phyloP scores from a whole-genome alignment of 1,139 yeast species.

The Geotrichum citri-aurantii region DNA sequence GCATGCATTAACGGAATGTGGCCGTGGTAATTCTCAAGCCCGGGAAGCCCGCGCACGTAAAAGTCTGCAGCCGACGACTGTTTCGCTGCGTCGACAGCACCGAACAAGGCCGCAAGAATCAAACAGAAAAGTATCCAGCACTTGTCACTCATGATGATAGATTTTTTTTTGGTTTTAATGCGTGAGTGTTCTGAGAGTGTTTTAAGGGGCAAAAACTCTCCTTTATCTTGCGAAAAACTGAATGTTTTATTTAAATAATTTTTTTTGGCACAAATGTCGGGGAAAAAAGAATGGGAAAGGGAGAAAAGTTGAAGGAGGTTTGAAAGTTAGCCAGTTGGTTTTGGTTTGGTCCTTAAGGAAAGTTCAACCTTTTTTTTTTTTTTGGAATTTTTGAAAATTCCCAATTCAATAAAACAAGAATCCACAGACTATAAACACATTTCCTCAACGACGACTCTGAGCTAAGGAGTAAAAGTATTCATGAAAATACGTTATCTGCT shows the following conservation, averaged over 20 bases:
- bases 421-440: too few relatives aligned
- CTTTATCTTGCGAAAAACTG: background rate
- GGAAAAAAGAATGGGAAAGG: background rate
- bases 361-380: background rate
- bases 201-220: background rate
- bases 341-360: background rate
- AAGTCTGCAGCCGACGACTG: constrained; percentile 32
- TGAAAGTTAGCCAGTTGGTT: background rate
- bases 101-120: background rate
- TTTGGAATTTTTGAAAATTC: too few relatives aligned
- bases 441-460: too few relatives aligned
- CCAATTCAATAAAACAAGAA: too few relatives aligned
- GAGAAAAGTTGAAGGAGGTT: background rate
- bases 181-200: too few relatives aligned
- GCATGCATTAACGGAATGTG: constrained; percentile 40
- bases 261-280: too few relatives aligned
- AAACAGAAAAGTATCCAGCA: background rate
- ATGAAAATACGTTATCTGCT: too few relatives aligned
- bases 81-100: background rate
- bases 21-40: constrained; percentile 26
- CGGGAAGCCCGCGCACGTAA: constrained; percentile 37
- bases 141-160: background rate
- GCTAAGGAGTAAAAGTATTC: too few relatives aligned
- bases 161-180: background rate
- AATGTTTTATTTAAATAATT: too few relatives aligned